phyloP scores from a whole-genome alignment of 495 filamentous ascomycete species.

The Neurospora sp. region DNA sequence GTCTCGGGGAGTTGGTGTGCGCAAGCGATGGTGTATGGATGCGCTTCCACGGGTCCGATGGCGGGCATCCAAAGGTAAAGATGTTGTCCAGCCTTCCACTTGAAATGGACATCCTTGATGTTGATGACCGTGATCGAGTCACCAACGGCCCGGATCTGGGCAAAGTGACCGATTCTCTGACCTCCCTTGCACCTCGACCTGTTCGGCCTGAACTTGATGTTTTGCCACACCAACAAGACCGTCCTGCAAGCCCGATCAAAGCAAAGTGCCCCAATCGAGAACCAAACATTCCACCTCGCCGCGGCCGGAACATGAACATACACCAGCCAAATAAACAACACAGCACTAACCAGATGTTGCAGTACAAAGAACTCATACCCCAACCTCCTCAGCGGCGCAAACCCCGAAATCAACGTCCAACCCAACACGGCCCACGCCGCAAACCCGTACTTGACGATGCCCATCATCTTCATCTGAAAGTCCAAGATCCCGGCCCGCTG shows the following conservation, averaged over 20 bases:
- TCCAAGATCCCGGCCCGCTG: constrained; percentile 51
- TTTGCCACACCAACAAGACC: constrained; percentile 47
- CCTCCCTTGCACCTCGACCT: constrained; percentile 29
- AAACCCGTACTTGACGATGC: constrained; percentile 57
- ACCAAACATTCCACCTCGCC: constrained; percentile 56
- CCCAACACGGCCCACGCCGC: constrained; percentile 64
- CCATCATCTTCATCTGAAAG: constrained; percentile 50
- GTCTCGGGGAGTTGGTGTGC: constrained; percentile 32
- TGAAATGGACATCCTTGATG: constrained; percentile 56
- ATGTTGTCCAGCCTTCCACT: constrained; percentile 71
- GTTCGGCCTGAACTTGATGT: constrained; percentile 40
- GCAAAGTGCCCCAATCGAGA: constrained; percentile 57
- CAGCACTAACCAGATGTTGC: constrained; percentile 63
- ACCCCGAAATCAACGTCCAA: constrained; percentile 59
- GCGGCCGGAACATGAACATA: constrained; percentile 52
- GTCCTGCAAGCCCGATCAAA: constrained; percentile 56
- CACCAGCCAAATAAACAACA: constrained; percentile 57
- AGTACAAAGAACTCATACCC: constrained; percentile 75
- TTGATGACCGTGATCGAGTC: constrained; percentile 58
- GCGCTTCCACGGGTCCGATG: constrained; percentile 58
- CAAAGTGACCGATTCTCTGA: constrained; percentile 42
- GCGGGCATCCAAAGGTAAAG: constrained; percentile 64
- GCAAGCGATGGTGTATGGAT: constrained; percentile 72
- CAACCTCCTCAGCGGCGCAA: constrained; percentile 56
- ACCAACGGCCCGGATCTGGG: constrained; percentile 51